Evolutionary conservation across 2,329 filamentous ascomycete species (phyloP).

Genomic region (Penicillium sp.): DNA sequence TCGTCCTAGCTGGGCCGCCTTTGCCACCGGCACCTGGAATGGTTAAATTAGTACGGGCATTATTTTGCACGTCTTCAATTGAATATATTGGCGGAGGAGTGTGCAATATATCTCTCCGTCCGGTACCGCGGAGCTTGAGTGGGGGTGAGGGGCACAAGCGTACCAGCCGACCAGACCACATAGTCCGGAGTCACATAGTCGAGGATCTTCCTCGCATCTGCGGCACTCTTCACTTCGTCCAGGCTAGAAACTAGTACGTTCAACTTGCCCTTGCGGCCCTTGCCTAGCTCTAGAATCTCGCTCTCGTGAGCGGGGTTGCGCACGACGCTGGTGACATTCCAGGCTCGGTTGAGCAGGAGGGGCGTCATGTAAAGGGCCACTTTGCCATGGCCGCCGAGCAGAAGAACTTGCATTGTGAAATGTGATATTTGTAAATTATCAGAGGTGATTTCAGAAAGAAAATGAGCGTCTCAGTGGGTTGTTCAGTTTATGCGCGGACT

Average conservation of each 20-base stretch:
- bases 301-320: slow-evolving; percentile 67
- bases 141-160: slow-evolving; percentile 12
- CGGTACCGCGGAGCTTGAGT: slow-evolving; percentile 1
- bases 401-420: slow-evolving; percentile 55
- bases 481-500: not conserved
- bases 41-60: not conserved
- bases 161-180: slow-evolving; percentile 50
- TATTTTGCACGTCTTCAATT: not conserved
- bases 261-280: slow-evolving; percentile 60
- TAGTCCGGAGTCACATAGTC: slow-evolving; percentile 44
- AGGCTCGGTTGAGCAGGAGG: slow-evolving; percentile 69
- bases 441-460: not conserved
- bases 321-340: slow-evolving; percentile 76
- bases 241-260: slow-evolving; percentile 69
- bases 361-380: slow-evolving; percentile 72
- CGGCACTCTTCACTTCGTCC: slow-evolving; percentile 65
- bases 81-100: not conserved
- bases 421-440: not conserved
- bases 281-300: slow-evolving; percentile 61
- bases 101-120: not conserved
- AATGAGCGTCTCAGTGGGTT: not conserved
- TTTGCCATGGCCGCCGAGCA: slow-evolving; percentile 81
- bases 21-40: slow-evolving; percentile 54
- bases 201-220: slow-evolving; percentile 62
- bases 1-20: slow-evolving; percentile 51